Conservation (phyloP, 192 early-diverging fungal genomes). For the Mortierella claussenii region DNA sequence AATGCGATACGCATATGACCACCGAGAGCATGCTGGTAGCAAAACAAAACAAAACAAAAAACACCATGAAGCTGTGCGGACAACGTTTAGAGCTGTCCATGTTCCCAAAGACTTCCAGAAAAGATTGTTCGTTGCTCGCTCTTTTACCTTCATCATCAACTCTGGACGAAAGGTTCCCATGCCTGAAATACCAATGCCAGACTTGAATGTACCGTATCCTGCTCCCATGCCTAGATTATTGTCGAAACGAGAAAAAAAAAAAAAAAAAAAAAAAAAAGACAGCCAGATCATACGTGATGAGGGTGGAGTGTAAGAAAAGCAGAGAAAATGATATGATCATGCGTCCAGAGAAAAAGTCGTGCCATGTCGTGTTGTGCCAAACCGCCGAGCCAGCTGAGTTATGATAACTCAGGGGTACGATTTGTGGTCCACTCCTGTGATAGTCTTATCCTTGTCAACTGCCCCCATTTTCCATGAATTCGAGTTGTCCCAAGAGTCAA, state of each 20-base stretch:
- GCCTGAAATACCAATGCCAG: slow-evolving; percentile 95
- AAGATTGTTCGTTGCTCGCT: background rate
- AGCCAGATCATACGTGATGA: background rate
- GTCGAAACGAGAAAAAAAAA: background rate
- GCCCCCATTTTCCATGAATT: too few species aligned
- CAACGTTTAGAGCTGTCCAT: too few species aligned
- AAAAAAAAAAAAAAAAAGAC: slow-evolving; percentile 5
- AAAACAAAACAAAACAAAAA: slow-evolving; percentile 3
- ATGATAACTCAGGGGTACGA: background rate
- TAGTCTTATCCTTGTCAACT: too few species aligned
- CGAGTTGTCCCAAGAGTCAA: too few species aligned
- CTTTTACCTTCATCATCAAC: slow-evolving; percentile 86
- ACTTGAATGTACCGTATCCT: slow-evolving; percentile 97
- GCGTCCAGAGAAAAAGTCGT: too few species aligned
- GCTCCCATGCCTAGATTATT: slow-evolving; percentile 84
- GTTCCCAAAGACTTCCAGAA: too few species aligned
- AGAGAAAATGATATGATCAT: too few species aligned
- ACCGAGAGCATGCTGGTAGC: too few species aligned
- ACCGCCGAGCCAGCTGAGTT: background rate
- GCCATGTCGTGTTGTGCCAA: too few species aligned
- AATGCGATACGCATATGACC: too few species aligned
- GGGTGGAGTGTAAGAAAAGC: too few species aligned
- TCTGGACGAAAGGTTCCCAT: slow-evolving; percentile 95
- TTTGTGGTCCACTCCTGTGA: too few species aligned
- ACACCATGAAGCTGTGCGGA: background rate